Evolutionary conservation across 2,329 filamentous ascomycete species (phyloP), one percentile per base, ranked within the genome.

Genomic region (Fusarium sp.): DNA sequence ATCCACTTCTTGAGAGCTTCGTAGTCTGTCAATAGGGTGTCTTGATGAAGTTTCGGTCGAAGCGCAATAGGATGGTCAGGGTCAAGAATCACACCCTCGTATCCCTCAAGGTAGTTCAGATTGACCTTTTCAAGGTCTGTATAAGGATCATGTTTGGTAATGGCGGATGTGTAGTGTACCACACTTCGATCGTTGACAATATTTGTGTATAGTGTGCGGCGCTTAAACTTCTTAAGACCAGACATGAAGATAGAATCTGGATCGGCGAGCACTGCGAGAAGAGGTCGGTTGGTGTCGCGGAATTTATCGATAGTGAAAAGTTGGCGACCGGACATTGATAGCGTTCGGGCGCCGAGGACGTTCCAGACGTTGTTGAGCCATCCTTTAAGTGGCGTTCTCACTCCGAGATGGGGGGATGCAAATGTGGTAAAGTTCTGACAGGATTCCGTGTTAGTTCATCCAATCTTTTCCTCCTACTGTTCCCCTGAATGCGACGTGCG

Each of bases 241-340:
- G 90, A 89, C 77, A 97, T 92, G 83, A 98, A 98, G 75, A 98
- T 93, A 70, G 93, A 95, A 56, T 92, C 88, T 1, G 92, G 91
- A 74, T 98, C 95, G 11, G 95, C 93, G 36, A 98, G 87, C 15
- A 98, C 87, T 55, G 93, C 88, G 26, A 98, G 88, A 15, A 98
- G 85, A 0, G 95, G 94, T 45, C 91, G 89, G n/a, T 90, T 91
- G 1, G 94, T 97, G 70, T 94, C 91, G 66, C 95, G 91, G 82
- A 98, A 98, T 10, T 88, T 85, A 84, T 98, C 96, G 68, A 96
- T 93, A 63, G 91, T 91, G 81, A 98, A 98, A 15, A 98, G 86
- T 81, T 98, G 96, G 56, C 92, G 88, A 10, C 96, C 96, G 1
- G 94, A 97, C 79, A 90, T 91, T 65, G 94, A 97, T 10, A 98